Conservation (phyloP, 257 asterid species). For the Penstemon eatonii region DNA sequence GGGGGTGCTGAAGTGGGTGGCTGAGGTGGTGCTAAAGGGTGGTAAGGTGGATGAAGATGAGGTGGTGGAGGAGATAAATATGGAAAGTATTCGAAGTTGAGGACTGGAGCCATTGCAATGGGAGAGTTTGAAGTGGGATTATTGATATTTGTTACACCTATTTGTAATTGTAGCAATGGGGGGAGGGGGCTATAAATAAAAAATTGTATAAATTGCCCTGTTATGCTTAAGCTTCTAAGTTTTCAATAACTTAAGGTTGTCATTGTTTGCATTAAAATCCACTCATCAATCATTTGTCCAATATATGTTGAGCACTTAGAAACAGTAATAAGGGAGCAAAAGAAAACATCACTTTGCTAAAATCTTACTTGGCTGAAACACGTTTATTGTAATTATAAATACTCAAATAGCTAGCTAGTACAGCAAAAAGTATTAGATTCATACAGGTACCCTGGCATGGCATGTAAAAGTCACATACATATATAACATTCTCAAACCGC, state of each 20-base stretch:
- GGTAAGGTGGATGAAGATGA: slow-evolving; percentile 26
- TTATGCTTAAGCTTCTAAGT: slow-evolving; percentile 44
- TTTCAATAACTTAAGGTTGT: slow-evolving; percentile 45
- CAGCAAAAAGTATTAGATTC: too few relatives aligned
- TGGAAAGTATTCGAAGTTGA: slow-evolving; percentile 31
- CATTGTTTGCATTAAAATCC: slow-evolving; percentile 45
- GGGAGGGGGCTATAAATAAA: background rate
- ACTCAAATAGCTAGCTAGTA: too few relatives aligned
- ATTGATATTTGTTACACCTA: slow-evolving; percentile 19
- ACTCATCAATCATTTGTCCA: slow-evolving; percentile 29
- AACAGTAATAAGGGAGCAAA: too few relatives aligned
- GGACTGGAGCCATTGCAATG: slow-evolving; percentile 31
- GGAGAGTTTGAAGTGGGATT: background rate
- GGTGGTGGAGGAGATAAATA: slow-evolving; percentile 40
- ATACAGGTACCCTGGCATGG: too few relatives aligned
- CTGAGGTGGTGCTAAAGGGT: slow-evolving; percentile 10
- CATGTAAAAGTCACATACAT: too few relatives aligned
- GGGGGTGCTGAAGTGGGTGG: slow-evolving; percentile 11
- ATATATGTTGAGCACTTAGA: too few relatives aligned
- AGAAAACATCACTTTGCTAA: too few relatives aligned
- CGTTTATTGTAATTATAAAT: too few relatives aligned
- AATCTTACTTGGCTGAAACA: too few relatives aligned
- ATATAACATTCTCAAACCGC: background rate
- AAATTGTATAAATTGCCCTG: background rate
- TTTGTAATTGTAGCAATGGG: slow-evolving; percentile 27